A percentile compares a stretch with the other conserved stretches of the same genome.
phyloP scores from a whole-genome alignment of 805 yeast genomes.

The Pachysolen tannophilus region DNA sequence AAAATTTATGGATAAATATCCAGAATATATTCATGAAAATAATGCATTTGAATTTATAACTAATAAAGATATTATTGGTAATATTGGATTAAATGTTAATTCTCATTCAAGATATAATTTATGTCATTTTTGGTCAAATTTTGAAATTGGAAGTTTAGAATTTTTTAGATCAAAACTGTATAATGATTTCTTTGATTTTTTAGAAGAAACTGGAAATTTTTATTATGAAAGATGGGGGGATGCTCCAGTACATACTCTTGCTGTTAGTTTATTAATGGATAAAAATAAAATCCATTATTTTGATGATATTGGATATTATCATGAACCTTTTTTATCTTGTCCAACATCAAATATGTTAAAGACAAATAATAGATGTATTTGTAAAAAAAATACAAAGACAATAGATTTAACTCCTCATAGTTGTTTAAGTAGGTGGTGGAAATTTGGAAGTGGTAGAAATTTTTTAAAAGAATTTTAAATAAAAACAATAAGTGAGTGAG shows the following conservation, averaged over 20 bases:
- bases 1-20: slow-evolving; percentile 48
- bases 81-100: slow-evolving; percentile 32
- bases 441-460: slow-evolving; percentile 50
- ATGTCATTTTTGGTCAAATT: slow-evolving; percentile 86
- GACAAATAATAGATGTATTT: slow-evolving; percentile 51
- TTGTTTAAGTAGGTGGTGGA: slow-evolving; percentile 75
- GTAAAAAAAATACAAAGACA: slow-evolving; percentile 33
- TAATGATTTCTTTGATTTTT: slow-evolving; percentile 47
- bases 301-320: slow-evolving; percentile 75
- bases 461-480: slow-evolving; percentile 35
- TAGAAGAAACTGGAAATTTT: slow-evolving; percentile 68
- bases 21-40: slow-evolving; percentile 56
- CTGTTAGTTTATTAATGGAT: slow-evolving; percentile 50
- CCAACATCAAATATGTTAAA: slow-evolving; percentile 45
- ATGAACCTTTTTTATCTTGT: slow-evolving; percentile 59
- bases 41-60: slow-evolving; percentile 52
- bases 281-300: slow-evolving; percentile 63
- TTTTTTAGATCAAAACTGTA: slow-evolving; percentile 66
- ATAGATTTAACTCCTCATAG: slow-evolving; percentile 42
- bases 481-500: not conserved
- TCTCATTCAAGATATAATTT: slow-evolving; percentile 56
- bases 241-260: slow-evolving; percentile 84
- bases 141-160: slow-evolving; percentile 66
- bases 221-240: slow-evolving; percentile 94
- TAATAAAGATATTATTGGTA: slow-evolving; percentile 39